Conservation (phyloP, 805 yeast genomes). For the Ogataea thermomethanolica region DNA sequence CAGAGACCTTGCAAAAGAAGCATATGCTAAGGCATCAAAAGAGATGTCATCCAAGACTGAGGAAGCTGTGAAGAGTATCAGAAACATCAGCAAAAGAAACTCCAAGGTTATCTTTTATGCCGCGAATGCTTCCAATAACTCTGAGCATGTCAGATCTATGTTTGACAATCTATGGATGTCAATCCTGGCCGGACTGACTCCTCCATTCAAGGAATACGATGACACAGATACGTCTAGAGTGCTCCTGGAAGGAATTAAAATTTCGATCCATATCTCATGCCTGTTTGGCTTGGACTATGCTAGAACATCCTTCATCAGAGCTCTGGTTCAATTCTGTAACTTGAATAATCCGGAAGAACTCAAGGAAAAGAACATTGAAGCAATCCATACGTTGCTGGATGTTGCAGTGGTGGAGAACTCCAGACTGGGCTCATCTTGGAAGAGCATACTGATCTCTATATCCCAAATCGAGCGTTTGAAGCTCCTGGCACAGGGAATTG, state of each 20-base stretch:
- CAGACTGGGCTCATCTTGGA: conserved; percentile 73
- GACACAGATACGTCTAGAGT: conserved; percentile 63
- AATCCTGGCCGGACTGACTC: conserved; percentile 87
- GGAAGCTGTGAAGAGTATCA: conserved; percentile 66
- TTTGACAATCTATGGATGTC: conserved; percentile 98
- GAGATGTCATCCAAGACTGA: conserved; percentile 91
- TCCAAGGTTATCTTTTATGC: conserved; percentile 58
- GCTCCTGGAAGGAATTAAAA: conserved; percentile 81
- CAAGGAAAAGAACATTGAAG: conserved; percentile 74
- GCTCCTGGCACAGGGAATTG: conserved; percentile 81
- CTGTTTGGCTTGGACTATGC: conserved; percentile 82
- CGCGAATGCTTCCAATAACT: conserved; percentile 59
- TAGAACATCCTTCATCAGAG: conserved; percentile 83
- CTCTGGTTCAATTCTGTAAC: conserved; percentile 82
- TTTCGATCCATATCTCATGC: conserved; percentile 80
- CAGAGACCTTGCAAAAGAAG: conserved; percentile 69
- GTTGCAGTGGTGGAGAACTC: conserved; percentile 81
- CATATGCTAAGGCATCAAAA: conserved; percentile 86
- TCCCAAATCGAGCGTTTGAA: conserved; percentile 92
- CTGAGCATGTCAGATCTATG: conserved; percentile 88
- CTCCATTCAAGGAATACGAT: conserved; percentile 86
- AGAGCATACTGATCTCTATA: conserved; percentile 70
- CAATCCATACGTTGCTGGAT: conserved; percentile 69
- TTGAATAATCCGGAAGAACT: conserved; percentile 76
- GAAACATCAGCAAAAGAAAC: conserved; percentile 44